Evolutionary conservation across 768 basidiomycete genomes (phyloP).

Genomic region (Mycena sanguinolenta): DNA sequence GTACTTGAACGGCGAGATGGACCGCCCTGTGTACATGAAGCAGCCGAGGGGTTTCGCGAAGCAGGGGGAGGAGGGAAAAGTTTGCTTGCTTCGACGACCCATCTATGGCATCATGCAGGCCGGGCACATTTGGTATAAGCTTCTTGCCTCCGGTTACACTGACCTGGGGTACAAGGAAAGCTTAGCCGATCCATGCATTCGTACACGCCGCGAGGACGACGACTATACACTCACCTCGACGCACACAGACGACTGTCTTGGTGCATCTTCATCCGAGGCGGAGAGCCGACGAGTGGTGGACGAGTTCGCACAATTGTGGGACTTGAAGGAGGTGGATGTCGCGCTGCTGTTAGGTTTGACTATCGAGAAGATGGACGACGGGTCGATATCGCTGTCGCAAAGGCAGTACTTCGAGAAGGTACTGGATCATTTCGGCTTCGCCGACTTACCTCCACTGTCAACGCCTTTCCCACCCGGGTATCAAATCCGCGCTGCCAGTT

Average conservation of each 20-base stretch:
- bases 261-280: too few relatives aligned
- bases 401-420: slow-evolving; percentile 17
- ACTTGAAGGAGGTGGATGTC: slow-evolving; percentile 23
- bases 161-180: slow-evolving; percentile 6
- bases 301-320: slow-evolving; percentile 23
- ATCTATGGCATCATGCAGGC: too few relatives aligned
- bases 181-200: slow-evolving; percentile 21
- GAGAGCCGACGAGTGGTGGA: slow-evolving; percentile 14
- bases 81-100: too few relatives aligned
- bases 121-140: too few relatives aligned
- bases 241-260: too few relatives aligned
- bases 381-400: slow-evolving; percentile 13
- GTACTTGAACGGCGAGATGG: slow-evolving; percentile 24
- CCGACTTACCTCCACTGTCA: slow-evolving; percentile 19
- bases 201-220: not conserved
- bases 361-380: slow-evolving; percentile 14
- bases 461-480: slow-evolving; percentile 18
- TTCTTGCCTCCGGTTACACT: not conserved
- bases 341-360: slow-evolving; percentile 19
- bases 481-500: too few relatives aligned
- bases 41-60: slow-evolving; percentile 24
- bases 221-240: too few relatives aligned
- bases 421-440: slow-evolving; percentile 10
- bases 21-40: slow-evolving; percentile 16
- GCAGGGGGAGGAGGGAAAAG: slow-evolving; percentile 30